Evolutionary conservation across 257 asterid species (phyloP).

Genomic region (Solanum rostratum): DNA sequence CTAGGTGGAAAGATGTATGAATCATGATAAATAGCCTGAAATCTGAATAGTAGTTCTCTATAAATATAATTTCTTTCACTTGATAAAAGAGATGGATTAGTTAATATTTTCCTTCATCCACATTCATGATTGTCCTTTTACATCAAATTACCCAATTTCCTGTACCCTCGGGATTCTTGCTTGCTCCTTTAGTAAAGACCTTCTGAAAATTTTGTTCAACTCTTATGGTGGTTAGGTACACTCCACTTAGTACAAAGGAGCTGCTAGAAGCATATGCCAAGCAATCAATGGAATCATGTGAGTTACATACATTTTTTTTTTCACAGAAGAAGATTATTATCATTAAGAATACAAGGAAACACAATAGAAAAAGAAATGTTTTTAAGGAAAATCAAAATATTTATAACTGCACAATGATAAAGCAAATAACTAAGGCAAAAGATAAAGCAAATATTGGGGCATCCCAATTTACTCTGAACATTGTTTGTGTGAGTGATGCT

Average conservation of each 20-base stretch:
- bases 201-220: background rate
- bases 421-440: background rate
- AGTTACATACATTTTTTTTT: constrained; percentile 14
- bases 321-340: background rate
- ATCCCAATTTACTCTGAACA: background rate
- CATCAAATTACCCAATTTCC: background rate
- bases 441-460: background rate
- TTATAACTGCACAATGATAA: background rate
- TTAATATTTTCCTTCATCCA: background rate
- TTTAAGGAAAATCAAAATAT: background rate
- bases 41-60: background rate
- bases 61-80: background rate
- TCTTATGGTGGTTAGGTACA: constrained; percentile 47
- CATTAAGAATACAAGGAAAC: background rate
- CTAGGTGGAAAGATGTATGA: background rate
- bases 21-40: background rate
- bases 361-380: background rate
- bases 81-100: background rate
- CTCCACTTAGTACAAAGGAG: constrained; percentile 77
- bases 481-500: background rate
- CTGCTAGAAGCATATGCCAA: constrained; percentile 63
- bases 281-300: constrained; percentile 65
- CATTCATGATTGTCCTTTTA: background rate
- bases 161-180: background rate
- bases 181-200: background rate